Evolutionary conservation across 805 yeast species (phyloP).

Genomic region (Monosporozyma yasuniensis): DNA sequence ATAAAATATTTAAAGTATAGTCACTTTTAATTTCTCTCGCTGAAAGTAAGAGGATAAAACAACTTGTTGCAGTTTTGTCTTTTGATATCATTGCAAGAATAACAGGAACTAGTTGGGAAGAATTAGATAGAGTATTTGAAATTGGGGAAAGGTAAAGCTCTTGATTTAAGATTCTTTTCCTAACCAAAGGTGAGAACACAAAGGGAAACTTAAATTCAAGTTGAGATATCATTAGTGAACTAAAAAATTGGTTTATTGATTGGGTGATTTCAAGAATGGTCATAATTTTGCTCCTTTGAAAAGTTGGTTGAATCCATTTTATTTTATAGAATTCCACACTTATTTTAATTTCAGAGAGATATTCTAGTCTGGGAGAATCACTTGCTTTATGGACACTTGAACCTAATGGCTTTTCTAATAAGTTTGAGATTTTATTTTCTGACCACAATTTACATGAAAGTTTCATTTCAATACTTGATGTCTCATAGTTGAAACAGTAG

Average conservation of each 20-base stretch:
- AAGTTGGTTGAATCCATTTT: not conserved
- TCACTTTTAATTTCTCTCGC: not conserved
- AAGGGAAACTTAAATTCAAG: constrained; percentile 31
- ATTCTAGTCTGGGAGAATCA: not conserved
- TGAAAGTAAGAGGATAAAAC: constrained; percentile 9
- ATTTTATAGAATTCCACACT: constrained; percentile 1
- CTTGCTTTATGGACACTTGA: not conserved
- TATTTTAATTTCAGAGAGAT: not conserved
- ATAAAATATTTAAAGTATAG: not conserved
- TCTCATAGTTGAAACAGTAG: not conserved
- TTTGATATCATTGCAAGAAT: constrained; percentile 12
- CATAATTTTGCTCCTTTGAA: not conserved
- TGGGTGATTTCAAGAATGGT: constrained; percentile 1
- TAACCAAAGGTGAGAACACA: constrained; percentile 22
- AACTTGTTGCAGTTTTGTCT: constrained; percentile 19
- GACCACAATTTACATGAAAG: constrained; percentile 1
- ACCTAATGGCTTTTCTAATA: not conserved
- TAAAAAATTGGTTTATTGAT: constrained; percentile 21
- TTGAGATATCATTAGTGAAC: constrained; percentile 24
- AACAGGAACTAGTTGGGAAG: constrained; percentile 19
- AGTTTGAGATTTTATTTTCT: not conserved
- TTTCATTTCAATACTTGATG: not conserved
- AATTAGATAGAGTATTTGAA: constrained; percentile 20
- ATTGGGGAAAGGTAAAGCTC: constrained; percentile 19
- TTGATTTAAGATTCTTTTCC: constrained; percentile 18